Evolutionary conservation across 495 filamentous ascomycete genomes (phyloP).

Genomic region (Cenococcum geophilum): DNA sequence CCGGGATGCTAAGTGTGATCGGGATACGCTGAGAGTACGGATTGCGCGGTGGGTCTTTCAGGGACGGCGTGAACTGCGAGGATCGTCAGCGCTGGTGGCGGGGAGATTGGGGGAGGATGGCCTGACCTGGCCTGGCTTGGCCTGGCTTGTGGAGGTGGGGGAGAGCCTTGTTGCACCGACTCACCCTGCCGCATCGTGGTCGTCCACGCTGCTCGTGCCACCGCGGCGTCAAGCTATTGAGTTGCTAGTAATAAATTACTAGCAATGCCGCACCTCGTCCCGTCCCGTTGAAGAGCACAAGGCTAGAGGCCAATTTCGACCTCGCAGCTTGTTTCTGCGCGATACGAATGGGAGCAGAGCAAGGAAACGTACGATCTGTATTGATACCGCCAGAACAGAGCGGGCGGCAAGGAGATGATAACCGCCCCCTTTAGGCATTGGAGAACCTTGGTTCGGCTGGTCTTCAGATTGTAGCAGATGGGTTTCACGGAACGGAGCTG

Average conservation of each 20-base stretch:
- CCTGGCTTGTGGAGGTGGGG: constrained; percentile 1
- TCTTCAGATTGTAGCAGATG: constrained; percentile 17
- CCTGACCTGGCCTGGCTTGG: no score
- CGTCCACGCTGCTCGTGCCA: constrained; percentile 16
- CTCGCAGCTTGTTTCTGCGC: no score
- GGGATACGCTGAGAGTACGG: neutral
- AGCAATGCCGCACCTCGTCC: constrained; percentile 6
- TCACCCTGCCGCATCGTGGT: constrained; percentile 1
- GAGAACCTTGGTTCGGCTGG: constrained; percentile 9
- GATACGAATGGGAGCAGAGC: neutral
- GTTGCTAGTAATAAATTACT: constrained; percentile 9
- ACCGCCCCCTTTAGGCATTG: neutral
- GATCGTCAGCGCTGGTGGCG: no score
- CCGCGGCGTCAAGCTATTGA: constrained; percentile 10
- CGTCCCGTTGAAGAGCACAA: neutral
- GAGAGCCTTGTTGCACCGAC: neutral
- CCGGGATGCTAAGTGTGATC: neutral
- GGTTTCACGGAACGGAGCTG: constrained; percentile 7
- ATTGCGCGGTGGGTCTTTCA: neutral
- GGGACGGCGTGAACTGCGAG: no score
- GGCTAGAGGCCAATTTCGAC: no score
- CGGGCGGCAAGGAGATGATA: constrained; percentile 8
- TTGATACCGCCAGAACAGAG: neutral
- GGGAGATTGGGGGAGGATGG: no score
- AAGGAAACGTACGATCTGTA: constrained; percentile 3